Conservation (phyloP, 148 eudicot genomes). For the Agrostemma githago region DNA sequence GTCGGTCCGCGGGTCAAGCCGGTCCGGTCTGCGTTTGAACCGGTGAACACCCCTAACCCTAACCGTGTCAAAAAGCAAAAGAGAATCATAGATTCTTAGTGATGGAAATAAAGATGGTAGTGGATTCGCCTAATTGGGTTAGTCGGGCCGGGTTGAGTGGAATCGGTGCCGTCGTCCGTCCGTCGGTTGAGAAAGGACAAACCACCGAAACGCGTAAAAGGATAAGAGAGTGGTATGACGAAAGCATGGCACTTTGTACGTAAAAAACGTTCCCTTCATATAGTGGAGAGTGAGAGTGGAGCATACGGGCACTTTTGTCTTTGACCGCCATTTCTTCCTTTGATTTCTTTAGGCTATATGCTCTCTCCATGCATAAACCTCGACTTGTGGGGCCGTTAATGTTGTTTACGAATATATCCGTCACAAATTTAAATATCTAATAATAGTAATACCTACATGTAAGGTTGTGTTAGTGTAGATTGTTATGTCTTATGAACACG, state of each 20-base stretch:
- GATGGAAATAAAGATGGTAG: no score
- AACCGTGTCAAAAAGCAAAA: no score
- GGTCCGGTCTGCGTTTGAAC: no score
- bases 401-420: background rate
- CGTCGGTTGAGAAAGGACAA: conserved; percentile 8
- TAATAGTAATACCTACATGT: no score
- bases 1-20: no score
- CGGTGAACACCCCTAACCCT: no score
- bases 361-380: background rate
- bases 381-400: background rate
- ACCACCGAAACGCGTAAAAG: conserved; percentile 29
- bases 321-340: conserved; percentile 7
- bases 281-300: background rate
- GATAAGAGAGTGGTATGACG: conserved; percentile 20
- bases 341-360: background rate
- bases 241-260: background rate
- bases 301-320: background rate
- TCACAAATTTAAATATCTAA: no score
- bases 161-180: no score
- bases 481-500: background rate
- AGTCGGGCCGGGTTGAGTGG: no score
- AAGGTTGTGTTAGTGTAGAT: background rate
- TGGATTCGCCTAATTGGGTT: no score
- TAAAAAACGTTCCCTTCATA: background rate
- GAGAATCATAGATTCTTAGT: no score